phyloP scores from a whole-genome alignment of 1,284 basidiomycete genomes.

The Malassezia nana region DNA sequence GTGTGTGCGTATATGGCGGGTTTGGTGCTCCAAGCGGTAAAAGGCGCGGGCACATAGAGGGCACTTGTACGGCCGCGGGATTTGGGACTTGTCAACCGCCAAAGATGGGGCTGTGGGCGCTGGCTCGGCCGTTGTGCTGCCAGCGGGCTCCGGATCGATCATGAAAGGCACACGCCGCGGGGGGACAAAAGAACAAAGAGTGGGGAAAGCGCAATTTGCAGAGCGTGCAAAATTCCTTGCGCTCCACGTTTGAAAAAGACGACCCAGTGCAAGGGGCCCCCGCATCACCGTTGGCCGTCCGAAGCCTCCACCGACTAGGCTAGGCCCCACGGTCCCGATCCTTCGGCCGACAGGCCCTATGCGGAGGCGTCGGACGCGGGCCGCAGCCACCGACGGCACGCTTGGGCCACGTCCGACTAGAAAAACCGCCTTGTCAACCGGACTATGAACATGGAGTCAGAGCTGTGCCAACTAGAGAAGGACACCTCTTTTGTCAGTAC shows the following conservation, averaged over 20 bases:
- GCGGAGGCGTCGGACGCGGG: background rate
- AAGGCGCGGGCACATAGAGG: constrained; percentile 46
- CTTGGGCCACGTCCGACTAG: constrained; percentile 1
- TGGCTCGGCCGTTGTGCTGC: background rate
- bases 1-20: constrained; percentile 92
- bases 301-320: background rate
- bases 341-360: background rate
- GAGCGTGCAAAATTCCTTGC: background rate
- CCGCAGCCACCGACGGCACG: background rate
- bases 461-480: constrained; percentile 21
- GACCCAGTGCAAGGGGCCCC: background rate
- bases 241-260: background rate
- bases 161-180: background rate
- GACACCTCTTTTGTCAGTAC: constrained; percentile 43
- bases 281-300: background rate
- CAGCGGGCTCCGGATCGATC: background rate
- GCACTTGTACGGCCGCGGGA: constrained; percentile 47
- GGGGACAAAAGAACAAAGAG: background rate
- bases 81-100: constrained; percentile 44
- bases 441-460: background rate
- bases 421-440: background rate
- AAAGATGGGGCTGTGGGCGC: background rate
- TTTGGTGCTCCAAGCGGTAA: constrained; percentile 55
- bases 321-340: background rate
- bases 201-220: background rate